These are phyloP conservation scores for Melaleuca quinquenervia DNA, from an alignment of 345 rosid genomes.

Conservation along the genomic window DNA sequence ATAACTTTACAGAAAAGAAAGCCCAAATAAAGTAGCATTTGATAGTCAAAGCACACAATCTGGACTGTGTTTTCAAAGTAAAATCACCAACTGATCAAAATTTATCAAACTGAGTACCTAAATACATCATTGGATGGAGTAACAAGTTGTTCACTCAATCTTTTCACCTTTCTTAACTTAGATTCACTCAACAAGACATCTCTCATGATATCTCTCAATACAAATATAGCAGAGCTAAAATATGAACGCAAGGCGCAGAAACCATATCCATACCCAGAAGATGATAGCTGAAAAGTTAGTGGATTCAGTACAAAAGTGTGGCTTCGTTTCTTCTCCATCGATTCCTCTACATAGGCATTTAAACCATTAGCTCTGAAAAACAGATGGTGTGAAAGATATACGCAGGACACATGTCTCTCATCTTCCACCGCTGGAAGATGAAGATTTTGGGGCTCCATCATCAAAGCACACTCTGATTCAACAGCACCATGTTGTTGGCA, in stretches of 20 bases:
- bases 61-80: background rate
- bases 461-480: constrained; percentile 29
- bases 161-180: background rate
- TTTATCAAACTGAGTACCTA: background rate
- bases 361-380: constrained; percentile 53
- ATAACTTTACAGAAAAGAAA: background rate
- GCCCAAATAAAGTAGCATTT: background rate
- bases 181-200: background rate
- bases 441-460: constrained; percentile 37
- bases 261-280: constrained; percentile 42
- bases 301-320: constrained; percentile 51
- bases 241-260: background rate
- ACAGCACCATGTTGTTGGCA: constrained; percentile 21
- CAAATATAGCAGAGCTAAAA: background rate
- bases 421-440: constrained; percentile 30
- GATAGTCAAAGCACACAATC: background rate
- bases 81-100: background rate
- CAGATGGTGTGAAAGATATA: constrained; percentile 33
- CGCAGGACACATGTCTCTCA: constrained; percentile 50
- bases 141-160: background rate
- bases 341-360: constrained; percentile 40
- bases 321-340: constrained; percentile 25
- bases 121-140: background rate
- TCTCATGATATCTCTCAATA: background rate
- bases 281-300: constrained; percentile 40